A percentile compares a stretch with the other conserved stretches of the same genome.
These are phyloP conservation scores for Coniella vitis DNA, from an alignment of 2,329 filamentous ascomycete genomes.

Conservation along the genomic window DNA sequence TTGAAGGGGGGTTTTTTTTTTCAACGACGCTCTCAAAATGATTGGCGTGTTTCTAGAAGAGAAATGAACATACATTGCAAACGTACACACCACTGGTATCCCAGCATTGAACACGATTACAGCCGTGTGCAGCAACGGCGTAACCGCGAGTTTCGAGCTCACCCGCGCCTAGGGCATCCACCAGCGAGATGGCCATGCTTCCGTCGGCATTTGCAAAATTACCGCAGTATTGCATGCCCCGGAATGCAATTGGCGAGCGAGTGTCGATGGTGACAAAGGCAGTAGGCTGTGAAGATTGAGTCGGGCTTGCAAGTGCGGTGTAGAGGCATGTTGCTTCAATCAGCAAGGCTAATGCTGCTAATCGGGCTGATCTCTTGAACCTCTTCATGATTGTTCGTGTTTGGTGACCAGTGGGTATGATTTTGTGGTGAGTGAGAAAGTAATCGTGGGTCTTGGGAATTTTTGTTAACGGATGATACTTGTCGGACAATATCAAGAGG, in stretches of 20 bases:
- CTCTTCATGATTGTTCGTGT: neutral
- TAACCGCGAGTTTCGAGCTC: neutral
- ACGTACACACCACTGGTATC: slow-evolving; percentile 11
- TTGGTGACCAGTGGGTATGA: neutral
- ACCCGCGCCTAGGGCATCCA: neutral
- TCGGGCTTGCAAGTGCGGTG: no score
- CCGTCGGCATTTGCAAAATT: slow-evolving; percentile 4
- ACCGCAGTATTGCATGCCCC: slow-evolving; percentile 1
- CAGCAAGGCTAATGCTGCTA: neutral
- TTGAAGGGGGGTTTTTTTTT: no score
- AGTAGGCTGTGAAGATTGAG: neutral
- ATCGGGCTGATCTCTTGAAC: neutral
- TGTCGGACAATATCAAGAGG: slow-evolving; percentile 5
- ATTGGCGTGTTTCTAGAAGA: neutral
- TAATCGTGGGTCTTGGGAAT: no score
- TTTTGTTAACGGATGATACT: neutral
- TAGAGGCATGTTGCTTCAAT: neutral
- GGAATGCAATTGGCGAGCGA: neutral
- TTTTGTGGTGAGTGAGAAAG: no score
- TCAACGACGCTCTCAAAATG: no score
- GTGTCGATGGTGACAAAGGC: neutral
- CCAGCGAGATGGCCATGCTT: neutral
- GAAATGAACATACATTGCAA: slow-evolving; percentile 7
- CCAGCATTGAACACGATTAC: slow-evolving; percentile 8
- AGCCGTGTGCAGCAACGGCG: neutral